Evolutionary conservation across 1,284 basidiomycete species (phyloP).

Genomic region (Bondarzewia mesenterica): DNA sequence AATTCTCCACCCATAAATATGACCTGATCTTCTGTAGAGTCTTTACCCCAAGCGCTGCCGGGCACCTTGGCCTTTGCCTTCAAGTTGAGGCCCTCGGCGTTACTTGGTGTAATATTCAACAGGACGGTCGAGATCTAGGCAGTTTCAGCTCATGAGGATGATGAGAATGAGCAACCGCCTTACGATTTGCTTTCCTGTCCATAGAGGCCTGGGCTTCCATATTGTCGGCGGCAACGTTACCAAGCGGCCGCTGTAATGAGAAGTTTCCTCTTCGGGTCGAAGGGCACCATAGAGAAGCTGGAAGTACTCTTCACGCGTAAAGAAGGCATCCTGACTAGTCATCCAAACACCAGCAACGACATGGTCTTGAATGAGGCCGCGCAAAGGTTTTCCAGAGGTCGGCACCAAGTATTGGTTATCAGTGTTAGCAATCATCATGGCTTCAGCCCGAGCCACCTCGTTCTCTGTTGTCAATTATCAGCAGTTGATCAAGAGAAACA

Average conservation of each 20-base stretch:
- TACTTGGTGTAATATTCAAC: conserved; percentile 83
- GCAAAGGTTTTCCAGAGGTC: conserved; percentile 95
- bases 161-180: conserved; percentile 22
- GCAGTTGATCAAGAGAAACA: not conserved
- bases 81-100: conserved; percentile 81
- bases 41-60: conserved; percentile 76
- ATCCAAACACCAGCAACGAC: conserved; percentile 99
- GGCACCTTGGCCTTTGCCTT: conserved; percentile 84
- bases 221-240: conserved; percentile 86
- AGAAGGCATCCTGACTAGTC: conserved; percentile 94
- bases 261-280: conserved; percentile 74
- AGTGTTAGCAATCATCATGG: conserved; percentile 92
- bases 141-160: not conserved
- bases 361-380: conserved; percentile 98
- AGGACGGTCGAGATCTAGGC: conserved; percentile 87
- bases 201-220: conserved; percentile 84
- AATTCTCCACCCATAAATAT: conserved; percentile 92
- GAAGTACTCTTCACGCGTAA: conserved; percentile 93
- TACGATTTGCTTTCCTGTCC: conserved; percentile 99
- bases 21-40: conserved; percentile 80
- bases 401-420: conserved; percentile 99
- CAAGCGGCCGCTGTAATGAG: conserved; percentile 60
- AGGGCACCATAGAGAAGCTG: conserved; percentile 96
- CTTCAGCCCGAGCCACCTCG: conserved; percentile 89
- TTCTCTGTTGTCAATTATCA: conserved; percentile 50